Evolutionary conservation across 768 basidiomycete genomes (phyloP), one percentile per base, ranked within the genome.

Genomic region (Megacollybia marginata): DNA sequence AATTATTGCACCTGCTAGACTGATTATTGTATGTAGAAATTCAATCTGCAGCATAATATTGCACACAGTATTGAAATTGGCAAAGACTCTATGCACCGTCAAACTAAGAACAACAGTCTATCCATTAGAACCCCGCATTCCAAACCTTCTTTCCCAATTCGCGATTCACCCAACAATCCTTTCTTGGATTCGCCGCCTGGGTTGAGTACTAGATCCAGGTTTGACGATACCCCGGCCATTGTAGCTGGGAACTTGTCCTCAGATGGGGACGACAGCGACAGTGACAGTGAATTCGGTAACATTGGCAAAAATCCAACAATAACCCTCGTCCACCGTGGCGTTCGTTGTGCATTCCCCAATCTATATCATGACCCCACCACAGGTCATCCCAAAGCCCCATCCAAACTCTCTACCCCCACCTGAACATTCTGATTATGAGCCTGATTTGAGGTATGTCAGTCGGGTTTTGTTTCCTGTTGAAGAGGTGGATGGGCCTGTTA

Each of bases 111-210:
- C n/a, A n/a, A 28, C 23, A 6, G 23, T 6, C 4, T 28, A 28
- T 28, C 23, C 23, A 28, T 49, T 44, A 16, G 28, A 47, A 32
- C 28, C n/a, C 2, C 20, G 38, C 12, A 46, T 28, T 34, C 36
- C 44, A n/a, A 51, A 51, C 33, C 34, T 51, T 42, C 36, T 46
- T 13, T 19, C 46, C 13, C 75, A 4, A 54, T 62, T 48, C 71
- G 75, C 9, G 77, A 75, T 57, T 74, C 76, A 10, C 77, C 75
- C 10, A 65, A 75, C 44, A 78, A 79, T 35, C 76, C 78, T 1
- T 78, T 78, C n/a, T 62, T 79, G 20, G 49, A 49, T 9, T 55
- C 59, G 4, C 54, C 54, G 18, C 19, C 52, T 33, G 54, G 43
- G 4, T 18, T 47, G 35, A 32, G 62, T 61, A 15, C 33, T 16